phyloP scores from a whole-genome alignment of 805 yeast genomes.

The Suhomyces emberorum region DNA sequence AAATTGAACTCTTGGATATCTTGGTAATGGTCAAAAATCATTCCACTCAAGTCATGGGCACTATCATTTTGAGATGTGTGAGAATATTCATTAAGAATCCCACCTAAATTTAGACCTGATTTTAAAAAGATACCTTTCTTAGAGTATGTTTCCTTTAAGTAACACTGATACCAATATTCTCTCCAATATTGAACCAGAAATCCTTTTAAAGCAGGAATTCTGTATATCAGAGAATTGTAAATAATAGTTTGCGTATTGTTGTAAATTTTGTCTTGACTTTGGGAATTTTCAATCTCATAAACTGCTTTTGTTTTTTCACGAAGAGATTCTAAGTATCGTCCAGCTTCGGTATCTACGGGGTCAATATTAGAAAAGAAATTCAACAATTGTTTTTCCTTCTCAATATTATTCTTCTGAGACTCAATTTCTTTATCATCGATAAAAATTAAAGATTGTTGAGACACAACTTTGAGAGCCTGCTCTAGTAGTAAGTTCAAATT shows the following conservation, averaged over 20 bases:
- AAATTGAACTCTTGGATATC: too few species aligned
- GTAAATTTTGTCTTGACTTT: not conserved
- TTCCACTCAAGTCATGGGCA: too few species aligned
- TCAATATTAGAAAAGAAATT: not conserved
- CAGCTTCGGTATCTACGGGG: not conserved
- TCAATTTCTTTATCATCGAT: conserved; percentile 1
- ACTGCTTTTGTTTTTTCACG: not conserved
- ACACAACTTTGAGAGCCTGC: conserved; percentile 14
- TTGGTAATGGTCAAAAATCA: too few species aligned
- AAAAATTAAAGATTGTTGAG: conserved; percentile 11
- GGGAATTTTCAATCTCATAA: not conserved
- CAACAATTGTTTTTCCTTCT: conserved; percentile 1
- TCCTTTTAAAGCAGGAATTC: not conserved
- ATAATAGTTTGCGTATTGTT: not conserved
- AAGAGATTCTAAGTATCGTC: not conserved
- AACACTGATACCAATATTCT: conserved; percentile 15
- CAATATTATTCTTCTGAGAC: not conserved
- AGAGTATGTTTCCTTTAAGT: not conserved
- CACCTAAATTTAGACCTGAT: too few species aligned
- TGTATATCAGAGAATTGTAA: not conserved
- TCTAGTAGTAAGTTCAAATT: conserved; percentile 13
- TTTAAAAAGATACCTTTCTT: too few species aligned
- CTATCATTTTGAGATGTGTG: too few species aligned
- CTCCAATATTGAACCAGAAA: conserved; percentile 17
- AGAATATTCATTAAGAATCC: too few species aligned